Evolutionary conservation across 345 rosid genomes (phyloP).

Genomic region (Rhodomyrtus tomentosa): DNA sequence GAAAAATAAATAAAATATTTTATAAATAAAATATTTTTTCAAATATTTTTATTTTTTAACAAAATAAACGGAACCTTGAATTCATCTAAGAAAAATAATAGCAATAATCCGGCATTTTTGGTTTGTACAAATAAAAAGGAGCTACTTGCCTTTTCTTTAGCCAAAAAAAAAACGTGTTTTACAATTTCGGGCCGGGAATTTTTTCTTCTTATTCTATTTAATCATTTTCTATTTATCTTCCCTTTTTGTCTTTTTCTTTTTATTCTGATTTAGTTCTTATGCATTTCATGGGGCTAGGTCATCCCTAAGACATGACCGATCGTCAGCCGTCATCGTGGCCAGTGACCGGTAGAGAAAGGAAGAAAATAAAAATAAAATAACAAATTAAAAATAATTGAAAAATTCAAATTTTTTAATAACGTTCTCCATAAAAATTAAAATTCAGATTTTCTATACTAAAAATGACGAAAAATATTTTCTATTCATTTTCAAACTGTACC

Average conservation of each 20-base stretch:
- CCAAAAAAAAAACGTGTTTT: not conserved
- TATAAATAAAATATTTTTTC: not conserved
- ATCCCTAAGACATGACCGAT: too few relatives aligned
- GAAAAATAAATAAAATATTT: too few relatives aligned
- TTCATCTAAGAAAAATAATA: not conserved
- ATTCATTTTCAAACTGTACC: too few relatives aligned
- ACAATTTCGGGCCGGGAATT: not conserved
- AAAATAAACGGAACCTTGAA: rapidly evolving
- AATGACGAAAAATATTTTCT: too few relatives aligned
- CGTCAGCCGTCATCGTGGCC: too few relatives aligned
- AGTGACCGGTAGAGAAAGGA: too few relatives aligned
- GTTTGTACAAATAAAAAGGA: not conserved
- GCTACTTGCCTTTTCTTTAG: not conserved
- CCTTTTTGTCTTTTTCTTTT: not conserved
- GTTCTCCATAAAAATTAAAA: too few relatives aligned
- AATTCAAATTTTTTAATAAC: too few relatives aligned
- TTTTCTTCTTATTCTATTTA: not conserved
- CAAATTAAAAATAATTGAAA: too few relatives aligned
- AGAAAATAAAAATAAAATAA: too few relatives aligned
- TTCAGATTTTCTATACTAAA: too few relatives aligned
- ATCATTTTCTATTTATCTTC: not conserved
- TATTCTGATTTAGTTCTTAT: not conserved
- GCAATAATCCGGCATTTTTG: not conserved
- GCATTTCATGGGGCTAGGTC: not conserved
- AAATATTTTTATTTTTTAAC: not conserved